Evolutionary conservation across 2,329 filamentous ascomycete genomes (phyloP).

Genomic region (Dactylonectria estremocensis): DNA sequence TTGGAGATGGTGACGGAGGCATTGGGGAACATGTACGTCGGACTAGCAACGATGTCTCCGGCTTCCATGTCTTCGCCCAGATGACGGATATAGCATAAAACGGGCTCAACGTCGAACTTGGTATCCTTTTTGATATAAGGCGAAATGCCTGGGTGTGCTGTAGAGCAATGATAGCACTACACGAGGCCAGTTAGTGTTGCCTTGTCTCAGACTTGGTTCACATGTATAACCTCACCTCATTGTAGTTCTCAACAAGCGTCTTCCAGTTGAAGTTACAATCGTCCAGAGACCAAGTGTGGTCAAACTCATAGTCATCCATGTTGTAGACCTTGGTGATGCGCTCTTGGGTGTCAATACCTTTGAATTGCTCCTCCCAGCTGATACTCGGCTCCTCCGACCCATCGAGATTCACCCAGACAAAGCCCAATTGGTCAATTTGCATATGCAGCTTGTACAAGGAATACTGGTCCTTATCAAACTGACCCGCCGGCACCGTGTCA

Average conservation of each 20-base stretch:
- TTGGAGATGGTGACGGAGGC: conserved; percentile 22
- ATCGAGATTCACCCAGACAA: conserved; percentile 23
- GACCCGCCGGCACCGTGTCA: conserved; percentile 11
- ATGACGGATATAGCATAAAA: conserved; percentile 13
- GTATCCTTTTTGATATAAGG: conserved; percentile 22
- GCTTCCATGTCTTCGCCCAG: conserved; percentile 23
- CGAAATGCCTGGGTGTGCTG: conserved; percentile 19
- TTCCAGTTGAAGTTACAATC: conserved; percentile 29
- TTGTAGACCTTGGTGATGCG: conserved; percentile 16
- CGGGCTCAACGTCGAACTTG: conserved; percentile 20
- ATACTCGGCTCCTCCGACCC: conserved; percentile 22
- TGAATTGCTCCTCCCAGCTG: conserved; percentile 20
- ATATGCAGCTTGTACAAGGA: conserved; percentile 23
- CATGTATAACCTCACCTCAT: too few species aligned
- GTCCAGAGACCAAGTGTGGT: conserved; percentile 26
- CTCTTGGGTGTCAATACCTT: conserved; percentile 22
- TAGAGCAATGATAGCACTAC: conserved; percentile 26
- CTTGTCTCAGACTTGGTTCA: too few species aligned
- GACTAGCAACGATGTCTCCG: conserved; percentile 13
- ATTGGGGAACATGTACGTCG: conserved; percentile 28
- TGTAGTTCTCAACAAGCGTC: conserved; percentile 26
- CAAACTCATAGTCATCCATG: conserved; percentile 22
- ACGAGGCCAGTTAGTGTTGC: background rate
- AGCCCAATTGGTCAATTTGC: conserved; percentile 20
- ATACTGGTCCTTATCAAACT: conserved; percentile 26